Percentiles rank a stretch among this genome's conserved stretches.
phyloP scores from a whole-genome alignment of 106 monocot species.

The Acorus calamus region DNA sequence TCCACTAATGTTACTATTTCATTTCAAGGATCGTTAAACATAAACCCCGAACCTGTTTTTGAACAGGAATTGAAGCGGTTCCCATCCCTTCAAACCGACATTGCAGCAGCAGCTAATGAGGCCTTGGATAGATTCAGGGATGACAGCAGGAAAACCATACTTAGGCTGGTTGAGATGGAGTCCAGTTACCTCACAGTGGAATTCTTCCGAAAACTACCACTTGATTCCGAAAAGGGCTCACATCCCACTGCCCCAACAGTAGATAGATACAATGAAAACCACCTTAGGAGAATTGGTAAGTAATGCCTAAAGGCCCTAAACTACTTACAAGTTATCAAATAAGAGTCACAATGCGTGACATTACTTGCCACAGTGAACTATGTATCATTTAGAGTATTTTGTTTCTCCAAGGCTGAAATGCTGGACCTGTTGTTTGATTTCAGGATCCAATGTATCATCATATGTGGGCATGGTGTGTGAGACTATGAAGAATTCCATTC shows the following conservation, averaged over 20 bases:
- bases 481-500: conserved; percentile 66
- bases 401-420: background rate
- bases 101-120: conserved; percentile 85
- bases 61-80: conserved; percentile 78
- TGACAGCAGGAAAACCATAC: conserved; percentile 69
- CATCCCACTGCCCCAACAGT: conserved; percentile 13
- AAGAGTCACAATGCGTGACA: too few relatives aligned
- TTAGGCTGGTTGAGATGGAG: conserved; percentile 86
- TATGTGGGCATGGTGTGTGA: conserved; percentile 84
- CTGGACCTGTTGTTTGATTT: conserved; percentile 7
- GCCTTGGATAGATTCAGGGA: conserved; percentile 84
- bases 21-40: background rate
- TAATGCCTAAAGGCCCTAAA: too few relatives aligned
- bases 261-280: conserved; percentile 57
- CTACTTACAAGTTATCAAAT: too few relatives aligned
- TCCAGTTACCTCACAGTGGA: conserved; percentile 85
- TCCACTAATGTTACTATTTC: background rate
- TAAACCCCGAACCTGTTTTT: background rate
- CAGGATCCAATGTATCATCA: conserved; percentile 82
- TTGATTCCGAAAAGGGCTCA: conserved; percentile 62
- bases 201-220: conserved; percentile 83
- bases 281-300: conserved; percentile 78
- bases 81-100: conserved; percentile 80
- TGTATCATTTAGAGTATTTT: background rate
- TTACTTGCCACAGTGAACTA: background rate